Base-by-base conservation (phyloP, 176 grass and related monocot genomes). In the Pharus latifolius region DNA sequence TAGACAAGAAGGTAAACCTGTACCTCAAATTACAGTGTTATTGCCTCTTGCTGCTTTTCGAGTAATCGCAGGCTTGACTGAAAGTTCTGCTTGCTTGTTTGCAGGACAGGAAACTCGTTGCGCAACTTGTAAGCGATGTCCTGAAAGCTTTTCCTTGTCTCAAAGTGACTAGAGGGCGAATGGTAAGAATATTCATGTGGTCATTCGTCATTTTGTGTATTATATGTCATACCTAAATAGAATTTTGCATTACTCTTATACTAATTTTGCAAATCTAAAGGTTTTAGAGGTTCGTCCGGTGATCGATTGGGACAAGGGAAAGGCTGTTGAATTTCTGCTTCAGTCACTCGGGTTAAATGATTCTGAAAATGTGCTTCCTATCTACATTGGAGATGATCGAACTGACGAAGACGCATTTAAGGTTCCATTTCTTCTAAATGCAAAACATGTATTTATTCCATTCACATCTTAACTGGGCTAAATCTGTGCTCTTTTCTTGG, bases 251-350 rank as follows among this genome's bases (percentile, higher is more conserved):
- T 26, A 7, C 40, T 1, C 44, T 9, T 37, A 17, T 38, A 23
- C 26, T 78, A 15, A 65, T 17, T 71, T 13, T 63, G 30, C 33
- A 15, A 61, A 28, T 31, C 9, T 43, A 2, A 31, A 88, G 89
- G 85, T 92, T 88, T 85, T 92, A 85, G 89, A 92, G 50, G 33
- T 92, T 56, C 81, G 84, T 82, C 84, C 89, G 33, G 17, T 85
- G 63, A 85, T 88, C 10, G 63, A 92, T 42, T 92, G 84, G 81
- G 57, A 92, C 68, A 92, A 92, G 56, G 89, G 89, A n/a, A 88
- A 88, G 47, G 89, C 89, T 10, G 84, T 92, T 38, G 81, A 92
- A 56, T 92, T 85, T 57, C 61, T 92, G 60, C 84, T 92, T 2
- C 73, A 79, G 30, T 85, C 81, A 6, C 84, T 88, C 2, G 68